Evolutionary conservation across 805 yeast genomes (phyloP).

Genomic region (Saturnispora zaruensis): DNA sequence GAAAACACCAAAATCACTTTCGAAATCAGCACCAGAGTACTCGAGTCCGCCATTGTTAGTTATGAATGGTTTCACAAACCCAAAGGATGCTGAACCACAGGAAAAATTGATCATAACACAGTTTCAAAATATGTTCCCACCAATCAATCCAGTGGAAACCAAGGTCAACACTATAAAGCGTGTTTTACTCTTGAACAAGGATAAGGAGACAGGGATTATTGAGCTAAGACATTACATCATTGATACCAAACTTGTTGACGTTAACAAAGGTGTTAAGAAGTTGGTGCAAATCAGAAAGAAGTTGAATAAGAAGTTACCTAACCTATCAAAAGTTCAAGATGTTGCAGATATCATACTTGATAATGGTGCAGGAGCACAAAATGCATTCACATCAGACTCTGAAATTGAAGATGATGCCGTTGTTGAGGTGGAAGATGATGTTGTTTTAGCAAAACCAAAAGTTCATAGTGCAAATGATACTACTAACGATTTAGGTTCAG

Average conservation of each 20-base stretch:
- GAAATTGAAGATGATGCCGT: constrained; percentile 89
- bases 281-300: constrained; percentile 54
- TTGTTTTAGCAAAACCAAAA: constrained; percentile 21
- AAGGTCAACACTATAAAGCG: constrained; percentile 69
- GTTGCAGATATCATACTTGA: constrained; percentile 79
- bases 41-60: constrained; percentile 82
- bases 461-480: constrained; percentile 9
- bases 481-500: constrained; percentile 14
- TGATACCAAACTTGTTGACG: constrained; percentile 77
- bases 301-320: constrained; percentile 59
- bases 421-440: constrained; percentile 43
- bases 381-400: constrained; percentile 71
- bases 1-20: constrained; percentile 70
- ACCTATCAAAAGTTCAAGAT: constrained; percentile 57
- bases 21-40: constrained; percentile 55
- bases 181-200: constrained; percentile 75
- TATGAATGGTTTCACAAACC: constrained; percentile 79
- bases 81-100: constrained; percentile 52
- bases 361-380: constrained; percentile 53
- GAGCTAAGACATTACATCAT: constrained; percentile 87
- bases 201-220: constrained; percentile 59
- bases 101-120: constrained; percentile 81
- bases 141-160: constrained; percentile 79
- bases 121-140: constrained; percentile 94
- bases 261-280: constrained; percentile 62